A percentile compares a stretch with the other conserved stretches of the same genome.
These are phyloP conservation scores for Trichoderma guizhouense DNA, from an alignment of 2,329 filamentous ascomycete genomes.

Conservation along the genomic window DNA sequence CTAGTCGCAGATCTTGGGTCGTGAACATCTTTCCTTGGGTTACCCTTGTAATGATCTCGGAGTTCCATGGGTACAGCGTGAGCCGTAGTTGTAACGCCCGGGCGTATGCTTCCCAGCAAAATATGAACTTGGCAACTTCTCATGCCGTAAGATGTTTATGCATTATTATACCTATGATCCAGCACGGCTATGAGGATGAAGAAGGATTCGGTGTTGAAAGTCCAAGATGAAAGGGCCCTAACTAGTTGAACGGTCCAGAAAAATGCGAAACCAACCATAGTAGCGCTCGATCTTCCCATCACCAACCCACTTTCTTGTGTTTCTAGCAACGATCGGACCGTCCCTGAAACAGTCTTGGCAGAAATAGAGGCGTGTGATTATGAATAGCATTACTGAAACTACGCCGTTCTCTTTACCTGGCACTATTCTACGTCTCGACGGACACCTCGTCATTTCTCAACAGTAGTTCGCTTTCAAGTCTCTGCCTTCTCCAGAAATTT, in stretches of 20 bases:
- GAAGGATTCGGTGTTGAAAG: background rate
- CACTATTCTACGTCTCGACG: background rate
- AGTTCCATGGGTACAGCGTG: too few relatives aligned
- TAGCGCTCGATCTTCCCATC: background rate
- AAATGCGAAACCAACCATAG: background rate
- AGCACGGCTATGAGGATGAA: background rate
- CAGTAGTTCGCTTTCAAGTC: background rate
- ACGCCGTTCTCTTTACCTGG: background rate
- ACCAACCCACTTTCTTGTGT: background rate
- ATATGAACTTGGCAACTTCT: background rate
- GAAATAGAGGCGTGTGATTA: background rate
- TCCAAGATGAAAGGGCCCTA: background rate
- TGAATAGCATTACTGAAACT: background rate
- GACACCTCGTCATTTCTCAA: background rate
- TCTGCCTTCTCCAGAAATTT: constrained; percentile 1
- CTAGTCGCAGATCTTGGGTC: background rate
- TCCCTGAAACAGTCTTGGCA: background rate
- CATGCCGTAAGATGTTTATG: background rate
- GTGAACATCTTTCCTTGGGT: background rate
- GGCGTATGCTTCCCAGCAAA: too few relatives aligned
- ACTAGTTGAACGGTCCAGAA: background rate
- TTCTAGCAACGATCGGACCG: background rate
- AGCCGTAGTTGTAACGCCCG: too few relatives aligned
- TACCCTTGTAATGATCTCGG: too few relatives aligned
- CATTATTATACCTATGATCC: background rate